Conservation (phyloP, 2,329 filamentous ascomycete genomes). For the Knoxdaviesia proteae region DNA sequence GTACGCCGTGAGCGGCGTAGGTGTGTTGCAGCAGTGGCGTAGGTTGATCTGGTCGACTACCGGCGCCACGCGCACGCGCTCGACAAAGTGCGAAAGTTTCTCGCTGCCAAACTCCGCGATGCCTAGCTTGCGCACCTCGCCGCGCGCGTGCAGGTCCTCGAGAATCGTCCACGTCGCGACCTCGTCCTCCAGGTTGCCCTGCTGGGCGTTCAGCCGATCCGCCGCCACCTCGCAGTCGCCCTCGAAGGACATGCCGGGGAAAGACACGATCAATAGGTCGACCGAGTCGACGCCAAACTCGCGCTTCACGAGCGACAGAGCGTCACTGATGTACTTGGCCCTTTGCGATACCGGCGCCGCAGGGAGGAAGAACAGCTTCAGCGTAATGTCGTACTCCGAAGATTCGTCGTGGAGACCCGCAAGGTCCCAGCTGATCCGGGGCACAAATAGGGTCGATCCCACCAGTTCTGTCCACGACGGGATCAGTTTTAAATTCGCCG, state of each 20-base stretch:
- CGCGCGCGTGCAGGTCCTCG: constrained; percentile 51
- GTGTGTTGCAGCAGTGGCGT: constrained; percentile 87
- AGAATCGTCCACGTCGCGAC: constrained; percentile 49
- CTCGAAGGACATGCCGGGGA: constrained; percentile 83
- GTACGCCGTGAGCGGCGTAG: constrained; percentile 63
- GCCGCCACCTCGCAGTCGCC: constrained; percentile 72
- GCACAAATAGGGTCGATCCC: constrained; percentile 46
- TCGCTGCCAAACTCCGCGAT: constrained; percentile 81
- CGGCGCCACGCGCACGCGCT: constrained; percentile 49
- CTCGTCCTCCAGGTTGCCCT: constrained; percentile 47
- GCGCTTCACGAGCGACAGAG: constrained; percentile 58
- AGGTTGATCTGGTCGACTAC: constrained; percentile 91
- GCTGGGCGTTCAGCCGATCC: constrained; percentile 36
- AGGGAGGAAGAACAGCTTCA: constrained; percentile 86
- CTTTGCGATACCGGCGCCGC: constrained; percentile 43
- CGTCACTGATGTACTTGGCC: constrained; percentile 52
- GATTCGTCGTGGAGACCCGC: constrained; percentile 62
- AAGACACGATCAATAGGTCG: constrained; percentile 79
- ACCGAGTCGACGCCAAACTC: constrained; percentile 58
- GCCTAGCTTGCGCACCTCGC: constrained; percentile 55
- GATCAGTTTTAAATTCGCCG: constrained; percentile 1
- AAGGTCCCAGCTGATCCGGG: constrained; percentile 51
- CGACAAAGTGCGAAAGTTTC: constrained; percentile 58
- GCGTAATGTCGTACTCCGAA: constrained; percentile 76
- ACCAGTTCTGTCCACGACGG: constrained; percentile 49